A percentile compares a stretch with the other conserved stretches of the same genome.
Conservation (phyloP, 805 yeast genomes). For the Sugiyamaella smithiae region DNA sequence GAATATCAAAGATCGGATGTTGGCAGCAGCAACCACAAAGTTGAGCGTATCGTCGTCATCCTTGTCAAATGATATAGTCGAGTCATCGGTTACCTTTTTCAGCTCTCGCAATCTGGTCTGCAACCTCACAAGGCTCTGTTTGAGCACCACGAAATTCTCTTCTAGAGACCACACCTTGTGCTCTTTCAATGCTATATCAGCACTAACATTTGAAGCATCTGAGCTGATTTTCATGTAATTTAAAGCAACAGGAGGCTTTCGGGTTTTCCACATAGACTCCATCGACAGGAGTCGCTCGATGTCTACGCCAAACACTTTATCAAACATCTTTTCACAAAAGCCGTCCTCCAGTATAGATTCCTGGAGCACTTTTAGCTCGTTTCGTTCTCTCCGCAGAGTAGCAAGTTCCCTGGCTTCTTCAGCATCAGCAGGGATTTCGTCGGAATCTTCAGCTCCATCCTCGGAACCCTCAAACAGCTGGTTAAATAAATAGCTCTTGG, state of each 20-base stretch:
- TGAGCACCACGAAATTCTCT: constrained; percentile 63
- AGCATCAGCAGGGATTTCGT: constrained; percentile 58
- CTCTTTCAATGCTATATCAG: constrained; percentile 34
- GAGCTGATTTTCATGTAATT: constrained; percentile 31
- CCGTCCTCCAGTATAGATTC: constrained; percentile 35
- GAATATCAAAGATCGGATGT: constrained; percentile 69
- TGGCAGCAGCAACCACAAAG: constrained; percentile 84
- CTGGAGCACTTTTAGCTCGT: constrained; percentile 35
- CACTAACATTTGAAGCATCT: constrained; percentile 18
- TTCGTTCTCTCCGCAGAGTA: constrained; percentile 35
- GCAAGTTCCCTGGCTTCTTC: constrained; percentile 36
- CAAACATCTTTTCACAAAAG: constrained; percentile 32
- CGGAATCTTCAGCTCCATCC: constrained; percentile 61
- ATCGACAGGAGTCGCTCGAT: constrained; percentile 68
- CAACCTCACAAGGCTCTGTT: constrained; percentile 46
- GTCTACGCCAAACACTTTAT: constrained; percentile 65
- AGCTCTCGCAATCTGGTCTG: constrained; percentile 45
- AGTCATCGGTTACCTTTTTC: constrained; percentile 39
- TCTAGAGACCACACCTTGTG: constrained; percentile 55
- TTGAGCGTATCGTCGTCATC: constrained; percentile 90
- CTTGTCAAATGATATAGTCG: constrained; percentile 64
- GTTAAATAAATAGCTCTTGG: constrained; percentile 81
- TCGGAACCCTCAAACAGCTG: constrained; percentile 66
- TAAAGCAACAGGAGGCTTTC: constrained; percentile 68
- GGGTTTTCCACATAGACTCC: constrained; percentile 73